Percentiles rank a stretch among this genome's conserved stretches.
These are phyloP conservation scores for Saprolegnia parasitica DNA, from an alignment of 352 stramenopile genomes.

Conservation along the genomic window DNA sequence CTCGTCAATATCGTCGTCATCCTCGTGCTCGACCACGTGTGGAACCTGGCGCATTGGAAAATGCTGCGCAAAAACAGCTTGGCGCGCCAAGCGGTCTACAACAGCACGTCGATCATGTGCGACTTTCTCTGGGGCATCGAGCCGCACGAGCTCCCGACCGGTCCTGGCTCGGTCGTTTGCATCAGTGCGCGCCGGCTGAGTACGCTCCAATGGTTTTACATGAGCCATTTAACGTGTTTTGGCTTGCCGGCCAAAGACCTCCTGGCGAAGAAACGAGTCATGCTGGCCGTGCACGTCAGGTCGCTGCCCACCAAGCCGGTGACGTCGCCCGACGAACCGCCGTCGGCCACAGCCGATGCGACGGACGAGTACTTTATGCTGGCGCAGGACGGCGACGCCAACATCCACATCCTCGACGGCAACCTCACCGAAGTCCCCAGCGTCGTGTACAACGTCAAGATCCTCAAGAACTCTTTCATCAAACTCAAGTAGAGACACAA, in stretches of 20 bases:
- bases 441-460: not conserved
- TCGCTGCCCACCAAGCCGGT: not conserved
- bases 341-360: not conserved
- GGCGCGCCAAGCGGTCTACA: conserved; percentile 8
- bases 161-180: not conserved
- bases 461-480: not conserved
- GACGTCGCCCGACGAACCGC: not conserved
- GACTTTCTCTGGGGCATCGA: conserved; percentile 8
- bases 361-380: conserved; percentile 1
- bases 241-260: conserved; percentile 3
- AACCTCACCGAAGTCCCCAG: not conserved
- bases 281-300: not conserved
- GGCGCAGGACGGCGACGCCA: conserved; percentile 3
- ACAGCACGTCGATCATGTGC: conserved; percentile 8
- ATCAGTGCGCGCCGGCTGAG: not conserved
- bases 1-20: conserved; percentile 3
- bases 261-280: not conserved
- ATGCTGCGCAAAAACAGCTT: conserved; percentile 1
- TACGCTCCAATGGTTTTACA: conserved; percentile 8
- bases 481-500: not conserved
- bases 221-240: not conserved
- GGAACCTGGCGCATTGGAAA: not conserved
- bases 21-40: not conserved
- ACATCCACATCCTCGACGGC: conserved; percentile 8
- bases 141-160: not conserved